A percentile compares a stretch with the other conserved stretches of the same genome.
Evolutionary conservation across 164 flowering plant genomes (phyloP).

Genomic region (Platanus orientalis): DNA sequence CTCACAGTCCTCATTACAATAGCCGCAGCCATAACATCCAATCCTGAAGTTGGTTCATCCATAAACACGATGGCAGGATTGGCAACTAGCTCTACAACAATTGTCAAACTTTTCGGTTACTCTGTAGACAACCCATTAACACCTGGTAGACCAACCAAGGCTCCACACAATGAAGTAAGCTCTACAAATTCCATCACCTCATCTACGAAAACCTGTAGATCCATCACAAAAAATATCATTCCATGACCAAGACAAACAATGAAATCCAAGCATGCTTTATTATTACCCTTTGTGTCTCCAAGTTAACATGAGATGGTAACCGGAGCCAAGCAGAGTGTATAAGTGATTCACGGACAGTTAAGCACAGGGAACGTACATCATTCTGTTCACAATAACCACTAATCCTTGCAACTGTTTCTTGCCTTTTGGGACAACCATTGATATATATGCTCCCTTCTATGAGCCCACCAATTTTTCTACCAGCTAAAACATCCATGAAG

Average conservation of each 20-base stretch:
- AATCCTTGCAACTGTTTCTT: constrained; percentile 95
- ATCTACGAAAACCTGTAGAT: constrained; percentile 80
- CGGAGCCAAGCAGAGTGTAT: constrained; percentile 94
- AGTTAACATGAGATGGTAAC: constrained; percentile 62
- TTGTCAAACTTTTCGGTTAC: constrained; percentile 89
- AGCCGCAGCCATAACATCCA: constrained; percentile 98
- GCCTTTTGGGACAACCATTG: constrained; percentile 87
- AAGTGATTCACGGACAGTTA: constrained; percentile 88
- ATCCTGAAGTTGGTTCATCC: constrained; percentile 98
- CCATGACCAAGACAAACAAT: not conserved
- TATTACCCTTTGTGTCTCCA: constrained; percentile 73
- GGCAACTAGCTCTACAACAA: constrained; percentile 94
- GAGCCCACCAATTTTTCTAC: constrained; percentile 92
- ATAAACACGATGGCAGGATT: constrained; percentile 97
- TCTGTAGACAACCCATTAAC: constrained; percentile 95
- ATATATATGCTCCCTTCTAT: constrained; percentile 79
- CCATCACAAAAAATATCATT: constrained; percentile 15
- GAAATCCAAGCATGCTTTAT: not conserved
- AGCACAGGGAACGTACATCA: constrained; percentile 93
- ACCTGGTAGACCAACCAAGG: constrained; percentile 90
- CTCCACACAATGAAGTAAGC: constrained; percentile 77
- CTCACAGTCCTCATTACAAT: constrained; percentile 99
- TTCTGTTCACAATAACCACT: too few relatives aligned
- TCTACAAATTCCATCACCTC: constrained; percentile 99
- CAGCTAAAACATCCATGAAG: constrained; percentile 97